Conservation (phyloP, 176 grass and related monocot genomes). For the Carex myosuroides region DNA sequence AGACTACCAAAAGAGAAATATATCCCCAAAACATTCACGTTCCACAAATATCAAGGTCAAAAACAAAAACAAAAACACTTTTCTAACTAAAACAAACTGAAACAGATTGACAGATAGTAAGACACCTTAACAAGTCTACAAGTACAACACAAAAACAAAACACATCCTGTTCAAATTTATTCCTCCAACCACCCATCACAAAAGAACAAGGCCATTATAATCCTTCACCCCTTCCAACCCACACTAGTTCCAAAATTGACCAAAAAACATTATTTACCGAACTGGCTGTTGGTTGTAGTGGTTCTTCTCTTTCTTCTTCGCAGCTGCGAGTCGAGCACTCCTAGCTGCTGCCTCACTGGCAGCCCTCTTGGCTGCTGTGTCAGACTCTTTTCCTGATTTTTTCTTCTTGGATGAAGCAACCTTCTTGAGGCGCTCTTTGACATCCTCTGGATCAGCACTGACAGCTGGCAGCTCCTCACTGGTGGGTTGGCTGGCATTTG, state of each 20-base stretch:
- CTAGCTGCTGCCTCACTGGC: constrained; percentile 78
- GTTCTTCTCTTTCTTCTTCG: constrained; percentile 98
- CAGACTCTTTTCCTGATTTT: constrained; percentile 79
- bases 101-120: background rate
- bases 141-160: constrained; percentile 25
- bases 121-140: background rate
- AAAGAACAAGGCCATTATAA: constrained; percentile 12
- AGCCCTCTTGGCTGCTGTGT: constrained; percentile 67
- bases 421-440: constrained; percentile 97
- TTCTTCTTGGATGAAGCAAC: constrained; percentile 91
- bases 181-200: background rate
- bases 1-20: background rate
- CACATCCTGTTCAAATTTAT: constrained; percentile 11
- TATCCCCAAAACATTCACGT: background rate
- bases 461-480: constrained; percentile 50
- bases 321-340: constrained; percentile 65
- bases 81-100: constrained; percentile 13
- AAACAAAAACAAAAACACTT: background rate
- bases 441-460: constrained; percentile 48
- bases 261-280: constrained; percentile 43
- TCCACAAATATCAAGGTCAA: constrained; percentile 2
- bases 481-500: constrained; percentile 24
- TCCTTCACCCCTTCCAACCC: background rate
- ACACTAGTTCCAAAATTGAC: constrained; percentile 8
- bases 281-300: constrained; percentile 99